Conservation (phyloP, 2,329 filamentous ascomycete species). For the Aspergillus sp. region DNA sequence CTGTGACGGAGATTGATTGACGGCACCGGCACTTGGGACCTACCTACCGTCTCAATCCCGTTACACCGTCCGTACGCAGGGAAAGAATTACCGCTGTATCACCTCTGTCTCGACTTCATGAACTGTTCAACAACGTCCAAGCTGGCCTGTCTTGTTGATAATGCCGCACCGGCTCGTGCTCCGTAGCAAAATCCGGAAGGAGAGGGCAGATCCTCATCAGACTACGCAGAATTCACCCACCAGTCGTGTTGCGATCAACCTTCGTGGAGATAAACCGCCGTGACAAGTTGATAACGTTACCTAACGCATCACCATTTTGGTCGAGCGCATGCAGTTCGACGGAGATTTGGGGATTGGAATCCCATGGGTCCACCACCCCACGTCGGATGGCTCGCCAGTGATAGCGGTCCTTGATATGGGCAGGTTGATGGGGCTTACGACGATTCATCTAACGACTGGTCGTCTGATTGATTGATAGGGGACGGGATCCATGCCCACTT, state of each 20-base stretch:
- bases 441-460: slow-evolving; percentile 5
- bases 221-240: neutral
- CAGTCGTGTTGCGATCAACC: neutral
- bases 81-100: neutral
- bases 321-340: neutral
- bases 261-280: slow-evolving; percentile 4
- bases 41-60: neutral
- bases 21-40: neutral
- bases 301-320: neutral
- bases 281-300: slow-evolving; percentile 5
- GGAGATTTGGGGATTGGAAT: neutral
- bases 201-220: slow-evolving; percentile 10
- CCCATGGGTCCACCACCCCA: neutral
- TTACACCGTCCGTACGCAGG: neutral
- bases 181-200: slow-evolving; percentile 9
- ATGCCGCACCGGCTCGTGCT: slow-evolving; percentile 4
- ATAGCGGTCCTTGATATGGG: neutral
- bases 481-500: slow-evolving; percentile 2
- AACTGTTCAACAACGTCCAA: neutral
- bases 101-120: neutral
- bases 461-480: slow-evolving; percentile 5
- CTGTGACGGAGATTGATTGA: neutral
- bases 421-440: slow-evolving; percentile 9
- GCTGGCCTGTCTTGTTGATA: neutral
- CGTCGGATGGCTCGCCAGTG: neutral